Percentiles rank a stretch among this genome's conserved stretches.
Evolutionary conservation across 2,329 filamentous ascomycete species (phyloP).

Genomic region (Camptophora hylomeconis): DNA sequence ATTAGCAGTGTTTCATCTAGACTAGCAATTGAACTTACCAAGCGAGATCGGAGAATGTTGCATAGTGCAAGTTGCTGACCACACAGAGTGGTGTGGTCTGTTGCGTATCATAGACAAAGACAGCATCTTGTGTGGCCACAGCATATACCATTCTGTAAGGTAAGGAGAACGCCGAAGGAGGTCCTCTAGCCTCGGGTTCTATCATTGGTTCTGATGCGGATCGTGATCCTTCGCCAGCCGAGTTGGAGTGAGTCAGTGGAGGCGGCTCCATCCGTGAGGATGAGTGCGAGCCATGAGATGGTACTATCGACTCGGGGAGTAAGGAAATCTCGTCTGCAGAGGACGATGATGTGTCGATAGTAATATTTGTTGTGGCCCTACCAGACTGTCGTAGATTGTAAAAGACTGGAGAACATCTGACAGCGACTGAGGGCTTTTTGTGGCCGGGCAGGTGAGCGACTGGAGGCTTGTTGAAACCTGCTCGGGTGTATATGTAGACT

Average conservation of each 20-base stretch:
- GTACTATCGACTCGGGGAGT: constrained; percentile 65
- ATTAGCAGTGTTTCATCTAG: constrained; percentile 14
- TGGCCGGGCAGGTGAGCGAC: constrained; percentile 91
- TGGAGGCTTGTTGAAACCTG: constrained; percentile 91
- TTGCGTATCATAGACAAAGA: constrained; percentile 92
- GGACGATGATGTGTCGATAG: constrained; percentile 74
- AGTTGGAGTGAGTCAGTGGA: constrained; percentile 39
- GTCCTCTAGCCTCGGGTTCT: constrained; percentile 41
- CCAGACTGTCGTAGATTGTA: constrained; percentile 64
- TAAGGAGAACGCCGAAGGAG: constrained; percentile 58
- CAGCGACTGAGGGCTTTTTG: constrained; percentile 94
- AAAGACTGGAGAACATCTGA: constrained; percentile 82
- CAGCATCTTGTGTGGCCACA: constrained; percentile 90
- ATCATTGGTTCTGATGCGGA: constrained; percentile 40
- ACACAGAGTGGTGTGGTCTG: constrained; percentile 87
- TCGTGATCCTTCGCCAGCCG: constrained; percentile 37
- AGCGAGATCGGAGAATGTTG: constrained; percentile 89
- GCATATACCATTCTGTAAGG: constrained; percentile 94
- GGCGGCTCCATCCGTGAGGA: constrained; percentile 72
- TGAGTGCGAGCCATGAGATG: constrained; percentile 35
- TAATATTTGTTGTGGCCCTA: constrained; percentile 71
- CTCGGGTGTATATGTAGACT: constrained; percentile 94
- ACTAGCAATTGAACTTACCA: constrained; percentile 51
- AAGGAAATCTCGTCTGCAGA: constrained; percentile 67
- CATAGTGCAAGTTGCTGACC: constrained; percentile 93